Evolutionary conservation across 2,329 filamentous ascomycete genomes (phyloP).

Genomic region (Talaromyces sp.): DNA sequence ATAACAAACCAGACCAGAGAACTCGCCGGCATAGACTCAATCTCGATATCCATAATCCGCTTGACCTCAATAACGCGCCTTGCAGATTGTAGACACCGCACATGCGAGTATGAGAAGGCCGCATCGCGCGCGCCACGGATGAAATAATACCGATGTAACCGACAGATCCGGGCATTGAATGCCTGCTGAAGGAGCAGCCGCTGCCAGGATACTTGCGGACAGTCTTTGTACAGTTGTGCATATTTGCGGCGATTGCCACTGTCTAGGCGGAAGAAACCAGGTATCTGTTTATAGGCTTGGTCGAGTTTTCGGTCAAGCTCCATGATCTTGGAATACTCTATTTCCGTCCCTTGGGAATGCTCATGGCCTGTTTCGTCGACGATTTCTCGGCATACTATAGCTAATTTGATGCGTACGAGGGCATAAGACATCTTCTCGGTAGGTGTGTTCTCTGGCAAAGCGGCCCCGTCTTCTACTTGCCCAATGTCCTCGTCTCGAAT

Average conservation of each 20-base stretch:
- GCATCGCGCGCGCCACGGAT: conserved; percentile 32
- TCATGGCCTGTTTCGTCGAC: conserved; percentile 32
- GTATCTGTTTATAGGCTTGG: conserved; percentile 25
- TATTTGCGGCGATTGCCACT: conserved; percentile 21
- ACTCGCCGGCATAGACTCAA: conserved; percentile 21
- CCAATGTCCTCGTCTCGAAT: conserved; percentile 37
- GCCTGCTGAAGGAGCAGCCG: conserved; percentile 31
- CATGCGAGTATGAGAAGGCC: conserved; percentile 33
- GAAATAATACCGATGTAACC: conserved; percentile 37
- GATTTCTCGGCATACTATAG: conserved; percentile 36
- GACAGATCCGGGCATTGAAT: conserved; percentile 32
- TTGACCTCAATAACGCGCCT: conserved; percentile 35
- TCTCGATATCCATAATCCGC: conserved; percentile 28
- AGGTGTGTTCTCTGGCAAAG: conserved; percentile 24
- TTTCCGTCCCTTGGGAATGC: conserved; percentile 20
- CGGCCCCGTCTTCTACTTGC: conserved; percentile 14
- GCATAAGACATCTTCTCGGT: conserved; percentile 45
- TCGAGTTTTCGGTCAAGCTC: conserved; percentile 32
- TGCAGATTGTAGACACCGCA: conserved; percentile 34
- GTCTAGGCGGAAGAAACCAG: conserved; percentile 35
- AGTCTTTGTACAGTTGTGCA: conserved; percentile 23
- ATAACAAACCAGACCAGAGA: conserved; percentile 29
- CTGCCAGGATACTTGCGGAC: conserved; percentile 31
- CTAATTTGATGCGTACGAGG: conserved; percentile 39
- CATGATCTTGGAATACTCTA: conserved; percentile 36